Percentiles rank a stretch among this genome's conserved stretches.
Evolutionary conservation across 495 filamentous ascomycete species (phyloP).

Genomic region (Choiromyces venosus): DNA sequence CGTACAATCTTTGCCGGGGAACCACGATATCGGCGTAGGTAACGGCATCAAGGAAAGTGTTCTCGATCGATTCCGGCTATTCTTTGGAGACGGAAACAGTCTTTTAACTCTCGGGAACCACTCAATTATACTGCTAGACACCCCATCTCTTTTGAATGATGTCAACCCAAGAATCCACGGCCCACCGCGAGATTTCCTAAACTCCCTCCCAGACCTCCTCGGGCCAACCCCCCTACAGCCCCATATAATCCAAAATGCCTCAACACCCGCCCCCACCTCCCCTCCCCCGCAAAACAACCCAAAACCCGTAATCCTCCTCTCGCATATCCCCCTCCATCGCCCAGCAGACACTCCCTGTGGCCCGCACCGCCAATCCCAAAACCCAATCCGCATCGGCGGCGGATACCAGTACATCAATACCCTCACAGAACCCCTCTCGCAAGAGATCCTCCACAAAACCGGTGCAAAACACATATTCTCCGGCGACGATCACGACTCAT

Average conservation of each 20-base stretch:
- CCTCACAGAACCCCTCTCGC: conserved; percentile 64
- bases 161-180: conserved; percentile 58
- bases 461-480: conserved; percentile 76
- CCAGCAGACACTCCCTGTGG: conserved; percentile 75
- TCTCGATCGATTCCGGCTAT: conserved; percentile 73
- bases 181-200: conserved; percentile 69
- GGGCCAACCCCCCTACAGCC: not conserved
- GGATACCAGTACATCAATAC: conserved; percentile 98
- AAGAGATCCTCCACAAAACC: conserved; percentile 60
- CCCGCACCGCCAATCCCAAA: conserved; percentile 73
- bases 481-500: conserved; percentile 96
- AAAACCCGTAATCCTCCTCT: conserved; percentile 61
- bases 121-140: conserved; percentile 84
- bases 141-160: conserved; percentile 63
- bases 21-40: conserved; percentile 89
- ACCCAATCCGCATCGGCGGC: conserved; percentile 63
- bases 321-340: conserved; percentile 82
- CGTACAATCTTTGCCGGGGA: conserved; percentile 76
- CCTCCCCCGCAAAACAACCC: not conserved
- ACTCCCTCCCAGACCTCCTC: conserved; percentile 45
- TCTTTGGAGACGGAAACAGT: conserved; percentile 80
- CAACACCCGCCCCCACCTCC: not conserved
- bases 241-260: not conserved
- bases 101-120: conserved; percentile 89
- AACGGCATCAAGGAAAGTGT: conserved; percentile 70